Base-by-base conservation (phyloP, 495 filamentous ascomycete genomes). In the Viridothelium virens region DNA sequence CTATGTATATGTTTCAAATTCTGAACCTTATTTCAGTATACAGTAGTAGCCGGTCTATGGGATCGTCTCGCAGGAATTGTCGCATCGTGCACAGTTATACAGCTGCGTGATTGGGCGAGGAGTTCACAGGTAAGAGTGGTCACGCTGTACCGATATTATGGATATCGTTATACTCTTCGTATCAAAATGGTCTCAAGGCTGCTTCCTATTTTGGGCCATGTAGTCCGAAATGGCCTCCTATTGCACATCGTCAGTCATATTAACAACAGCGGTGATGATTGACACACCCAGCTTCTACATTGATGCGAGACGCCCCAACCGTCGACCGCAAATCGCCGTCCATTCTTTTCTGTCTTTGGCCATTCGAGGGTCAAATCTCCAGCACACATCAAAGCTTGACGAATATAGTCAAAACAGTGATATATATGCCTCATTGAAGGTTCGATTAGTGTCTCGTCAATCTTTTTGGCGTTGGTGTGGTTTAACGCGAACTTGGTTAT, bases 381-480 rank as follows among this genome's bases (percentile, higher is more conserved):
- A 10, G 69, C 69, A 68, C 69, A 70, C 69, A 70, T 70, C 36
- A 70, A 41, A 10, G 66, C 69, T 39, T 70, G 69, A 25, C 69
- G 62, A 37, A 70, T 68, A 53, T 70, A 70, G 41, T 70, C 69
- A 34, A 71, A 68, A 56, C 69, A 71, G 44, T 71, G 69, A 38
- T 39, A 64, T 2, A 71, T 62, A 63, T 71, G 69, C n/a, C 6
- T 65, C 47, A 66, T 65, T 48, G 62, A 48, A 14, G 47, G 61
- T 39, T 47, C 44, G 5, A 70, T 46, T 10, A 67, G 31, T 10
- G 66, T 34, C 18, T 67, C 65, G 16, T 64, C 47, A 34, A 66
- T 62, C 41, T 66, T 50, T 53, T 64, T 47, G 56, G 33, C n/a
- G 61, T 66, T 64, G 18, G 53, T 46, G 3, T 44, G 44, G 16